Conservation (phyloP, 2,329 filamentous ascomycete species). For the Calonectria pteridis region DNA sequence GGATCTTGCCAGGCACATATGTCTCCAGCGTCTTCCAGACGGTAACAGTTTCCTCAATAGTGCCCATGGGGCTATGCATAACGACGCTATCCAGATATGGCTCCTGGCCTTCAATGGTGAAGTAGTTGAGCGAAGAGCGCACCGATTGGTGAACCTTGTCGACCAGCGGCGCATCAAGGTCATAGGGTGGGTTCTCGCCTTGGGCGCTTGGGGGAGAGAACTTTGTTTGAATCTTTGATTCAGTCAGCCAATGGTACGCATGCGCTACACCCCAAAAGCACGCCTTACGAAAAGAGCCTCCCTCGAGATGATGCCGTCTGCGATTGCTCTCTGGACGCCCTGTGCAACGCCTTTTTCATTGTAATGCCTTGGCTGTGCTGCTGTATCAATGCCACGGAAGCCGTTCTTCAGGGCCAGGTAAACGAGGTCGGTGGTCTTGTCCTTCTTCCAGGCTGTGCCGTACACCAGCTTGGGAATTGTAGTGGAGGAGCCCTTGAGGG, state of each 20-base stretch:
- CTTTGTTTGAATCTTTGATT: conserved; percentile 80
- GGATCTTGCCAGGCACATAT: conserved; percentile 74
- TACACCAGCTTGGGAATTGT: conserved; percentile 73
- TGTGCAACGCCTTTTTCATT: conserved; percentile 77
- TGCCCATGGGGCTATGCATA: conserved; percentile 72
- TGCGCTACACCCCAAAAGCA: background rate
- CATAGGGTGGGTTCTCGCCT: conserved; percentile 72
- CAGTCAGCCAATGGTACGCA: background rate
- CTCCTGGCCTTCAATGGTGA: conserved; percentile 58
- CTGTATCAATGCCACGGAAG: conserved; percentile 82
- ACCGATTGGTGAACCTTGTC: conserved; percentile 78
- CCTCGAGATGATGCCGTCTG: conserved; percentile 66
- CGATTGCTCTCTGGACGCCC: conserved; percentile 73
- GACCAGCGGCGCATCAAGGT: conserved; percentile 66
- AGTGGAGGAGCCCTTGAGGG: conserved; percentile 47
- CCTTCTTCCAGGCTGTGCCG: conserved; percentile 89
- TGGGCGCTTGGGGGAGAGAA: conserved; percentile 77
- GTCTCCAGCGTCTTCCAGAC: conserved; percentile 76
- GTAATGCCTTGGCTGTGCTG: conserved; percentile 84
- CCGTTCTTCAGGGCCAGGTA: conserved; percentile 75
- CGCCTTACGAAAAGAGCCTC: conserved; percentile 72
- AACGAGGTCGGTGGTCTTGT: conserved; percentile 75
- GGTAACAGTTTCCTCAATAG: conserved; percentile 63
- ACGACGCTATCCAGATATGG: conserved; percentile 79
- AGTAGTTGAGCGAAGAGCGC: conserved; percentile 73